phyloP scores from a whole-genome alignment of 2,329 filamentous ascomycete species.

The Colletotrichum abscissum region DNA sequence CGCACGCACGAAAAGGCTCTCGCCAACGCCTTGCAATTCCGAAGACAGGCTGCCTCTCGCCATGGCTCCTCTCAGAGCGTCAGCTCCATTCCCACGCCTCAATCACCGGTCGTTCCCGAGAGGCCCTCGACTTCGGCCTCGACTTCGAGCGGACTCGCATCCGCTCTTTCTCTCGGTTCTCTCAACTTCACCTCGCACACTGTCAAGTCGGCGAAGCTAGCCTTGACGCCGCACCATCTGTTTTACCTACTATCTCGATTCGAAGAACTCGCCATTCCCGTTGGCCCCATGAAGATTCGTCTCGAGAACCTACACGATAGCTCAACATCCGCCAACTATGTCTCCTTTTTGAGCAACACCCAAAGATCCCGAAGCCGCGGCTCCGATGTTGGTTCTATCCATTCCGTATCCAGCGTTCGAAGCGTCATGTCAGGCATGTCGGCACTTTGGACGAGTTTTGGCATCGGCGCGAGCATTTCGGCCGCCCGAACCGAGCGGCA shows the following conservation, averaged over 20 bases:
- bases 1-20: conserved; percentile 97
- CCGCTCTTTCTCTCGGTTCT: conserved; percentile 87
- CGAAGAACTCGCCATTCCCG: conserved; percentile 88
- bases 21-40: conserved; percentile 92
- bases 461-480: conserved; percentile 82
- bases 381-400: conserved; percentile 90
- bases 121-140: conserved; percentile 75
- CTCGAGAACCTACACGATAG: conserved; percentile 94
- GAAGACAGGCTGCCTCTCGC: conserved; percentile 75
- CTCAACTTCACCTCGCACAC: conserved; percentile 86
- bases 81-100: conserved; percentile 66
- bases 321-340: conserved; percentile 88
- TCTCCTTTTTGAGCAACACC: conserved; percentile 90
- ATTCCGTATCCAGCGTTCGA: conserved; percentile 94
- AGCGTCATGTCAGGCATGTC: conserved; percentile 99
- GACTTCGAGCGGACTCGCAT: conserved; percentile 80
- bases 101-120: conserved; percentile 65
- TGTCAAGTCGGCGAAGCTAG: conserved; percentile 90
- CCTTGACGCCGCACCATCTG: conserved; percentile 93
- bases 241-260: conserved; percentile 97
- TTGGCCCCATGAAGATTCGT: conserved; percentile 96
- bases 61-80: conserved; percentile 77
- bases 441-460: conserved; percentile 88
- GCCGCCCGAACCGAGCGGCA: conserved; percentile 88
- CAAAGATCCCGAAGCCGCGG: conserved; percentile 82